Base-by-base conservation (phyloP, 139 green algal species). In the Tetraselmis chui region DNA sequence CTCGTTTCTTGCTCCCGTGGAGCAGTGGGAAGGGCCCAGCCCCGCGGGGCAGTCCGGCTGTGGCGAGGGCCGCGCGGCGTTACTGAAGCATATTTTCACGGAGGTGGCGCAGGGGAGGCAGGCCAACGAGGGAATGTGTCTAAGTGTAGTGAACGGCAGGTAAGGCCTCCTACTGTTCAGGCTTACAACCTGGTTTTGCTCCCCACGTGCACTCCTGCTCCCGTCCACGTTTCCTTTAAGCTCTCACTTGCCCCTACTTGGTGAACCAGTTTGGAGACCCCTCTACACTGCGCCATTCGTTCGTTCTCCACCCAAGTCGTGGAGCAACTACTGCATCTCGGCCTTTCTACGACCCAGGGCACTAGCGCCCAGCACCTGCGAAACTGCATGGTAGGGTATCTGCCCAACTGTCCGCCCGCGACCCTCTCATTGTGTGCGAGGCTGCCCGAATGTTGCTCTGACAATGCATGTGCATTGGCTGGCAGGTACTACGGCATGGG, bases 261-360 rank as follows among this genome's bases (percentile, higher is more conserved):
- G n/a, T n/a, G 45, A 5, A 30, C 59, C 1, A 31, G 31, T 11
- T 59, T 85, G 31, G 59, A 85, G 27, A 82, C 77, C n/a, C 75
- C 77, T 1, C 1, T 79, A 0, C 82, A 85, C 30, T 85, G 82
- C 75, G 77, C 77, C 18, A 18, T 79, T 1, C 59, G 32, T 1
- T 76, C 59, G 2, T 18, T 30, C 59, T 79, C 45, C 30, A 27
- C 58, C 1, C 24, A 32, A 1, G 32, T 78, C 0, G 27, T 82
- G 45, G 45, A 67, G 45, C 45, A 67, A 18, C 45, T 67, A 18
- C 45, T 67, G 18, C 45, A 18, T 18, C 45, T 67, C 11, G 45
- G 45, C 11, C 18, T 67, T 5, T 18, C 45, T 18, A 67, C 45
- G 11, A 67, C 45, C 11, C 45, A 67, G 45, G 45, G 45, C 45